Percentiles rank a stretch among this genome's conserved stretches.
phyloP scores from a whole-genome alignment of 2,329 filamentous ascomycete species.

The Chaetomium sp. region DNA sequence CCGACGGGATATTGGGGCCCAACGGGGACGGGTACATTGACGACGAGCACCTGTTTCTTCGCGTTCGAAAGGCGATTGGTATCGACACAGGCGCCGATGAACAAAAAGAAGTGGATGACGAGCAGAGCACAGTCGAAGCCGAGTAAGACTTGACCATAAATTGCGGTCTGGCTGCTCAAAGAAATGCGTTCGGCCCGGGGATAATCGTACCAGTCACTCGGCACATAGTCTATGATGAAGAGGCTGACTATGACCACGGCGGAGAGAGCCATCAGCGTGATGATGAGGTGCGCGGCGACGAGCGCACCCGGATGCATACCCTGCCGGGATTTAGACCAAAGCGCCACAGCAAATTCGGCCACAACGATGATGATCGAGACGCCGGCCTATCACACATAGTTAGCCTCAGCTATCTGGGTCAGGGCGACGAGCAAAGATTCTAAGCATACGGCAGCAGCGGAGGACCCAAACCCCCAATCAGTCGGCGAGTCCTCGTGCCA shows the following conservation, averaged over 20 bases:
- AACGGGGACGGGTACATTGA: slow-evolving; percentile 6
- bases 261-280: slow-evolving; percentile 33
- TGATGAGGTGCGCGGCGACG: slow-evolving; percentile 36
- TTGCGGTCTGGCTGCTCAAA: not conserved
- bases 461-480: slow-evolving; percentile 8
- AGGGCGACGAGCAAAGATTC: not conserved
- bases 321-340: slow-evolving; percentile 27
- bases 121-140: slow-evolving; percentile 16
- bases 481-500: not conserved
- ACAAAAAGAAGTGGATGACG: slow-evolving; percentile 33
- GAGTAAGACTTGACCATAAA: slow-evolving; percentile 18
- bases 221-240: slow-evolving; percentile 7
- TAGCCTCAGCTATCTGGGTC: no score
- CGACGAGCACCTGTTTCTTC: slow-evolving; percentile 1
- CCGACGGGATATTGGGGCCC: not conserved
- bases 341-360: slow-evolving; percentile 34
- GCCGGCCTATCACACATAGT: slow-evolving; percentile 26
- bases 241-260: slow-evolving; percentile 23
- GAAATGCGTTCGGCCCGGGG: not conserved
- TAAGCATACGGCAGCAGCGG: slow-evolving; percentile 14
- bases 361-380: slow-evolving; percentile 33
- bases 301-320: slow-evolving; percentile 40
- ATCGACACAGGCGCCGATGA: slow-evolving; percentile 36
- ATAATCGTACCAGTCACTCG: slow-evolving; percentile 17
- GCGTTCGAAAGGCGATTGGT: slow-evolving; percentile 28